Evolutionary conservation across 139 green algal genomes (phyloP), one percentile per base, ranked within the genome.

Genomic region (Yamagishiella unicocca): DNA sequence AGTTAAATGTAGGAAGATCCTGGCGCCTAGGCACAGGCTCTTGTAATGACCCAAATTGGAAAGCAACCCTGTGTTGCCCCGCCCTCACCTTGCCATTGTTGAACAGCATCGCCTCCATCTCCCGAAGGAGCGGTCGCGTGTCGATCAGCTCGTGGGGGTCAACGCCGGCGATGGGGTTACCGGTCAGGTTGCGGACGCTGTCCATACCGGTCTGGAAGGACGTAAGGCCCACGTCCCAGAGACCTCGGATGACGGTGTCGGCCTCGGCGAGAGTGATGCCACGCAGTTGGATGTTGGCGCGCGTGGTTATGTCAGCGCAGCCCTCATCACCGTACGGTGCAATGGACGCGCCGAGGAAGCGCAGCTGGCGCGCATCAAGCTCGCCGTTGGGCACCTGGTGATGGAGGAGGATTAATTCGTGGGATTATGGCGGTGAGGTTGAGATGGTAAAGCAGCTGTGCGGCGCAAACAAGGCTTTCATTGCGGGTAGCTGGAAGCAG

Each of bases 291-390:
- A 98, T 95, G 92, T 98, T 98, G 82, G 98, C 96, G 29, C 98
- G 94, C 1, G 98, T 99, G 58, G 98, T 99, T 93, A 99, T 98
- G 93, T 99, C 98, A 1, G 85, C 96, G 87, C 96, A 98, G 50
- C 98, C 98, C 33, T 98, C 94, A 3, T 84, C 91, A 55, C 97
- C 97, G 62, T 98, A 98, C 43, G 90, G 92, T 25, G 77, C 71
- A 53, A 99, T 96, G 71, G 89, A 84, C 37, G 91, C 82, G 21
- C 84, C 94, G 42, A 97, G 87, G 77, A 90, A 94, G 74, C 95
- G 90, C 64, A 98, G 90, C 93, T 99, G 97, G 37, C 89, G 82
- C 0, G 92, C 82, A 19, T 87, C 97, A 24, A 98, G 85, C 88
- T 98, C 94, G 29, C 97, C 97, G 74, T 97, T 98, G 74, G 97